These are phyloP conservation scores for Coemansia sp. DNA, from an alignment of 192 early-diverging fungal species.

Conservation along the genomic window DNA sequence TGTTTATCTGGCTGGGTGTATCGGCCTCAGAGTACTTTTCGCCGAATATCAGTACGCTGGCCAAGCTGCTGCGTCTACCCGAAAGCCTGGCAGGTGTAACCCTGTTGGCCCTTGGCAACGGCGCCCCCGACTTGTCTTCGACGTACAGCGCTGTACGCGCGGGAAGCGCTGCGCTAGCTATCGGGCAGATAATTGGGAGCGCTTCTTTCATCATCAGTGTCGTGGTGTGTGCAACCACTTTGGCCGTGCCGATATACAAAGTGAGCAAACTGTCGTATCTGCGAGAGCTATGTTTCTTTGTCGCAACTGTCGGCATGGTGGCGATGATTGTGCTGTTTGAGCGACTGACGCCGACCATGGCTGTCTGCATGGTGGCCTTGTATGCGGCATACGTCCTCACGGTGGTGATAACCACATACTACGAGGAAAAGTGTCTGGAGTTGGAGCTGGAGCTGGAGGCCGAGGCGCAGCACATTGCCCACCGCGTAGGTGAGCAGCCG, in stretches of 20 bases:
- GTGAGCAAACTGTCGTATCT: conserved; percentile 66
- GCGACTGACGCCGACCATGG: conserved; percentile 26
- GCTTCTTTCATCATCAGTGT: conserved; percentile 78
- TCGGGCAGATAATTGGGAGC: conserved; percentile 91
- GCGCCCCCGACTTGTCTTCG: conserved; percentile 86
- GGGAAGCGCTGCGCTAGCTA: conserved; percentile 69
- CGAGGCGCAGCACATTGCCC: neutral
- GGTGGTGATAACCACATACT: conserved; percentile 46
- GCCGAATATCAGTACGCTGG: conserved; percentile 81
- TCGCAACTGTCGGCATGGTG: conserved; percentile 27
- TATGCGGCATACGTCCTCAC: conserved; percentile 43
- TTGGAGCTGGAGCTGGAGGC: conserved; percentile 7
- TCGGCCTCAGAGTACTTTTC: conserved; percentile 82
- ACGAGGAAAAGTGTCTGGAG: conserved; percentile 20
- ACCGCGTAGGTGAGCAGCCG: neutral
- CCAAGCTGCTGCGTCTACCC: conserved; percentile 66
- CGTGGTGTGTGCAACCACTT: conserved; percentile 77
- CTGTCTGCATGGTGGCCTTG: conserved; percentile 40
- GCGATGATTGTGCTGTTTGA: conserved; percentile 25
- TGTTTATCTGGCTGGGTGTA: conserved; percentile 73
- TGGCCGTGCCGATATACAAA: conserved; percentile 68
- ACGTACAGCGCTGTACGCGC: conserved; percentile 76
- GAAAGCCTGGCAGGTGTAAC: conserved; percentile 81
- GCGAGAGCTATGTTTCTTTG: conserved; percentile 79
- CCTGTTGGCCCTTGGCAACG: conserved; percentile 85